Evolutionary conservation across 805 yeast species (phyloP).

Genomic region (Wickerhamomyces alni): DNA sequence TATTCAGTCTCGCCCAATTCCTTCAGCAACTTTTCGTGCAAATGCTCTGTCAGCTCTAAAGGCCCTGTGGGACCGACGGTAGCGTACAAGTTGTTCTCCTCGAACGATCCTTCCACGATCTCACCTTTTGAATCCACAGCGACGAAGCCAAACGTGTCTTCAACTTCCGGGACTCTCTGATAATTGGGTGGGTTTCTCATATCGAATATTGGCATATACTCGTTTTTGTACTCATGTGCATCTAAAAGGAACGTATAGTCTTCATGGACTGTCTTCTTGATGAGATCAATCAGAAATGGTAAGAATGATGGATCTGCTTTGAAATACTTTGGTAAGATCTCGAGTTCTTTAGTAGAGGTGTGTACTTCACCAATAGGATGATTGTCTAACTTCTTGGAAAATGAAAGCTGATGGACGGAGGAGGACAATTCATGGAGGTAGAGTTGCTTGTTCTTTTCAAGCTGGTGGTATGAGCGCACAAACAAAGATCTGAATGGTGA

Average conservation of each 20-base stretch:
- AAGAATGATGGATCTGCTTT: constrained; percentile 8
- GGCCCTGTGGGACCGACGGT: constrained; percentile 44
- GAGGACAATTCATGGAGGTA: constrained; percentile 7
- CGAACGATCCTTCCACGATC: constrained; percentile 50
- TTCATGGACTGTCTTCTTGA: constrained; percentile 23
- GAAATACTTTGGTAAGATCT: constrained; percentile 5
- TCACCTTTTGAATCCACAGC: constrained; percentile 48
- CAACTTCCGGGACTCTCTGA: constrained; percentile 65
- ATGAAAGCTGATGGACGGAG: constrained; percentile 7
- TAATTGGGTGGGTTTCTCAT: constrained; percentile 57
- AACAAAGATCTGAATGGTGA: no score
- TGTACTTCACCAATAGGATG: constrained; percentile 6
- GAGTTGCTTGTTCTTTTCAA: constrained; percentile 8
- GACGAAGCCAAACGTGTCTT: constrained; percentile 66
- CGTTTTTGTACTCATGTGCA: constrained; percentile 44
- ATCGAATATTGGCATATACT: constrained; percentile 68
- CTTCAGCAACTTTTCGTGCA: constrained; percentile 33
- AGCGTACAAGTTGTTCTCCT: constrained; percentile 55
- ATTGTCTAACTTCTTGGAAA: constrained; percentile 8
- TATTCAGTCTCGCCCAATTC: not conserved
- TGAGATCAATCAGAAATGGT: constrained; percentile 3
- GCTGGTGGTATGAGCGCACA: not conserved
- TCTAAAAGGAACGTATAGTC: constrained; percentile 54
- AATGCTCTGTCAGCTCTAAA: constrained; percentile 44
- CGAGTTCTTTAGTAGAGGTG: not conserved